Evolutionary conservation across 306 rosid species (phyloP).

Genomic region (Inga oerstediana): DNA sequence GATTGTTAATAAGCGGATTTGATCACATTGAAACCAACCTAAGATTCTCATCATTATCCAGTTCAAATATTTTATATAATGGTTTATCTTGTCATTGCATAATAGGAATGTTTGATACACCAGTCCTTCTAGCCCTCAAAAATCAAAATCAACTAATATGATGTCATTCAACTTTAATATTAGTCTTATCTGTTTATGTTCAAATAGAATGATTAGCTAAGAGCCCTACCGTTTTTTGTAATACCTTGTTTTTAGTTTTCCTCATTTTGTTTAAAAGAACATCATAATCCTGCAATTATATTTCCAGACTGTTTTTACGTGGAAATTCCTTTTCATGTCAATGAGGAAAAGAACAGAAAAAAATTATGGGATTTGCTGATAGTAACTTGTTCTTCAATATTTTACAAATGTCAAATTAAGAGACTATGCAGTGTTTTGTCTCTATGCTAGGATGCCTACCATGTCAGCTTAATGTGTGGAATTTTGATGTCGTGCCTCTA

Average conservation of each 20-base stretch:
- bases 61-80: neutral
- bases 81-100: neutral
- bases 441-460: neutral
- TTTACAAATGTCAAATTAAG: neutral
- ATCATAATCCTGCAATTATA: too few species aligned
- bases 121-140: too few species aligned
- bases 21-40: neutral
- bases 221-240: too few species aligned
- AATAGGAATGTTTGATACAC: neutral
- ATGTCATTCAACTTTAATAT: too few species aligned
- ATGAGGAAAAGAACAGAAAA: neutral
- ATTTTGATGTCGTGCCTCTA: slow-evolving; percentile 10
- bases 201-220: too few species aligned
- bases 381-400: neutral
- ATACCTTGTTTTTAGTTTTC: too few species aligned
- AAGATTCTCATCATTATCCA: neutral
- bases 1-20: neutral
- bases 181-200: too few species aligned
- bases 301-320: too few species aligned
- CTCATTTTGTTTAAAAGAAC: too few species aligned
- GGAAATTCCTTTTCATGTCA: neutral
- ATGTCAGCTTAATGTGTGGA: neutral
- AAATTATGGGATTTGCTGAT: neutral
- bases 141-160: too few species aligned
- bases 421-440: neutral